These are phyloP conservation scores for Lophium mytilinum DNA, from an alignment of 495 filamentous ascomycete species.

Conservation along the genomic window DNA sequence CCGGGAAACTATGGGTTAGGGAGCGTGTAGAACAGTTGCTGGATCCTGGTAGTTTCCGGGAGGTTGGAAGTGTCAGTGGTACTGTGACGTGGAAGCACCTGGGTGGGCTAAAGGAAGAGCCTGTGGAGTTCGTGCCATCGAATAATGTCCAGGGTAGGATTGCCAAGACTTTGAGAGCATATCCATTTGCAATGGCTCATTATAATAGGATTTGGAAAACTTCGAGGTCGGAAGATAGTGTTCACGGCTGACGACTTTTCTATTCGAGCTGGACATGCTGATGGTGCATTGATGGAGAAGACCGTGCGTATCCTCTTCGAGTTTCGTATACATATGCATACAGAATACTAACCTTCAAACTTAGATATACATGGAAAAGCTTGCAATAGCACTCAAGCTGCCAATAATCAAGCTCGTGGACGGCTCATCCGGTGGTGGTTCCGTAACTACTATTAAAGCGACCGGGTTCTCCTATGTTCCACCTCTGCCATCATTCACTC, in stretches of 20 bases:
- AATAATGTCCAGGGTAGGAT: slow-evolving; percentile 44
- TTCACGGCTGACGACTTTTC: slow-evolving; percentile 58
- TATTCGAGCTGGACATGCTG: slow-evolving; percentile 55
- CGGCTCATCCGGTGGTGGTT: slow-evolving; percentile 54
- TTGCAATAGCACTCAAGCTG: slow-evolving; percentile 32
- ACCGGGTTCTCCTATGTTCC: slow-evolving; percentile 52
- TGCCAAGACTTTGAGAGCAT: not conserved
- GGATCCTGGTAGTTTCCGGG: slow-evolving; percentile 45
- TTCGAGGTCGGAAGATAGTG: slow-evolving; percentile 46
- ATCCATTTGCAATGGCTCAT: not conserved
- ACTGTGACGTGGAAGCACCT: slow-evolving; percentile 51
- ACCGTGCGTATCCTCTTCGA: slow-evolving; percentile 27
- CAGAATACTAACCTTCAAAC: not conserved
- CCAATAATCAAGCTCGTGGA: slow-evolving; percentile 57
- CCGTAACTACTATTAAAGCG: slow-evolving; percentile 49
- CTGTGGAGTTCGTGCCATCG: slow-evolving; percentile 42
- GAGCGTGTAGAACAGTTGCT: slow-evolving; percentile 50
- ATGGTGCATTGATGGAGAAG: slow-evolving; percentile 50
- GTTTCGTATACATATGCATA: too few relatives aligned
- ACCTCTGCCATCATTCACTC: slow-evolving; percentile 41
- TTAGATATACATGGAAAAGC: slow-evolving; percentile 46
- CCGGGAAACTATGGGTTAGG: slow-evolving; percentile 58
- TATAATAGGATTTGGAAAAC: slow-evolving; percentile 37
- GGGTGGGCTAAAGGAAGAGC: slow-evolving; percentile 41
- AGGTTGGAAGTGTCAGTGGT: slow-evolving; percentile 52